Percentiles rank a stretch among this genome's conserved stretches.
phyloP scores from a whole-genome alignment of 768 basidiomycete species.

The Goffeauzyma gilvescens region DNA sequence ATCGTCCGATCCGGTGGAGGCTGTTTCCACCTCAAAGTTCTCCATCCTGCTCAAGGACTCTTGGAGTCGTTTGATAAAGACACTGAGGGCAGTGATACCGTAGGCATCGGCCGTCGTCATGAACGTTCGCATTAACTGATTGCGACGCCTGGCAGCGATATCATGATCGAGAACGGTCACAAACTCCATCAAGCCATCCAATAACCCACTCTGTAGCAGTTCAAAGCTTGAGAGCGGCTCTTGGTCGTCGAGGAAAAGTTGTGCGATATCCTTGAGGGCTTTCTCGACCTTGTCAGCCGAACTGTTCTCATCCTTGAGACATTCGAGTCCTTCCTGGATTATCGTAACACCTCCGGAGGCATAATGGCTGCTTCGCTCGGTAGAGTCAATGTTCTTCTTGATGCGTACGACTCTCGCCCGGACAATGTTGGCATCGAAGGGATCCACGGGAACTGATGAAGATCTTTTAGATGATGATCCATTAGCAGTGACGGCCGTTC shows the following conservation, averaged over 20 bases:
- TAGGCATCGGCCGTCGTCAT: no score
- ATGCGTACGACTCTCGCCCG: conserved; percentile 79
- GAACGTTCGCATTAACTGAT: no score
- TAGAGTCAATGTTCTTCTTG: conserved; percentile 41
- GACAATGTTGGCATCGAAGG: conserved; percentile 76
- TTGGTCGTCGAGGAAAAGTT: conserved; percentile 47
- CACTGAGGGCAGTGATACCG: conserved; percentile 48
- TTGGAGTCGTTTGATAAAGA: conserved; percentile 85
- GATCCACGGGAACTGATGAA: conserved; percentile 36
- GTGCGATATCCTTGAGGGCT: conserved; percentile 54
- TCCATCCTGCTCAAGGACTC: conserved; percentile 91
- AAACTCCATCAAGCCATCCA: conserved; percentile 67
- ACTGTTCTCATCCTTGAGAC: conserved; percentile 35
- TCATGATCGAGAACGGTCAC: no score
- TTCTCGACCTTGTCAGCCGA: conserved; percentile 38
- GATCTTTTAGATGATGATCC: conserved; percentile 1
- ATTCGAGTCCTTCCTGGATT: no score
- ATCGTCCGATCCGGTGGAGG: conserved; percentile 49
- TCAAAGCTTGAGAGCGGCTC: conserved; percentile 80
- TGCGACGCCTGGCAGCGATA: no score
- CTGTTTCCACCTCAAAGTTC: conserved; percentile 80
- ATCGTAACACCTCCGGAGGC: no score
- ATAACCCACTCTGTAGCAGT: conserved; percentile 76
- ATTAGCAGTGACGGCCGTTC: no score
- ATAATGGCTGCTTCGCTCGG: conserved; percentile 15